phyloP scores from a whole-genome alignment of 1,284 basidiomycete genomes.

The Inonotus obliquus region DNA sequence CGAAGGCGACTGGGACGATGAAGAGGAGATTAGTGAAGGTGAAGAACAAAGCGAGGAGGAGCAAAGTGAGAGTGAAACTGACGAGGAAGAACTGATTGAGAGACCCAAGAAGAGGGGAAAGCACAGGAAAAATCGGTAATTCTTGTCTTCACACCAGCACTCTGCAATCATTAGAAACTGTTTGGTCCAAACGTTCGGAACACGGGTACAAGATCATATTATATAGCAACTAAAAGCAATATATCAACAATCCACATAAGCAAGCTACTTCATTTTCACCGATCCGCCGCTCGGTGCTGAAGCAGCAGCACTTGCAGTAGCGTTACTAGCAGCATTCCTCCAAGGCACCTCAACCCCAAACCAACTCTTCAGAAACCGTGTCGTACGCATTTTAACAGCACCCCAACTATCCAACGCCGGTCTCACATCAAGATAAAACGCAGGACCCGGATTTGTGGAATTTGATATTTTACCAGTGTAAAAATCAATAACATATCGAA shows the following conservation, averaged over 20 bases:
- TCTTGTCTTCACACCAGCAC: not conserved
- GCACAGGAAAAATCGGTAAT: constrained; percentile 23
- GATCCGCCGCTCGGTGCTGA: too few species aligned
- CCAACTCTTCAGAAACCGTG: constrained; percentile 45
- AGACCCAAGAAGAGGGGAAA: constrained; percentile 39
- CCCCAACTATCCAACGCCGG: constrained; percentile 93
- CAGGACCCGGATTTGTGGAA: constrained; percentile 39
- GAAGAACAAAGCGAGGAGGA: constrained; percentile 44
- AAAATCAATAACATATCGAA: constrained; percentile 98
- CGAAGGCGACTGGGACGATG: constrained; percentile 48
- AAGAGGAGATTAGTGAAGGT: constrained; percentile 60
- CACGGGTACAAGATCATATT: not conserved
- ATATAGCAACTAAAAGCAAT: not conserved
- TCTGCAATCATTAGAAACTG: not conserved
- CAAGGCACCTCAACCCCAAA: constrained; percentile 25
- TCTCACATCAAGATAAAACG: constrained; percentile 93
- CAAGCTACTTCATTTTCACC: not conserved
- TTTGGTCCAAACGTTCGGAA: not conserved
- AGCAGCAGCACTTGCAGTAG: not conserved
- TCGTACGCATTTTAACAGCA: constrained; percentile 73
- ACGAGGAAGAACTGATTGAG: constrained; percentile 28
- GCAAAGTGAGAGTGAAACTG: constrained; percentile 36
- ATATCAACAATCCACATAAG: not conserved
- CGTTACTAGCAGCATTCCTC: not conserved
- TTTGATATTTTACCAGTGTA: constrained; percentile 98